Conservation (phyloP, 345 rosid genomes). For the Lumnitzera littorea region DNA sequence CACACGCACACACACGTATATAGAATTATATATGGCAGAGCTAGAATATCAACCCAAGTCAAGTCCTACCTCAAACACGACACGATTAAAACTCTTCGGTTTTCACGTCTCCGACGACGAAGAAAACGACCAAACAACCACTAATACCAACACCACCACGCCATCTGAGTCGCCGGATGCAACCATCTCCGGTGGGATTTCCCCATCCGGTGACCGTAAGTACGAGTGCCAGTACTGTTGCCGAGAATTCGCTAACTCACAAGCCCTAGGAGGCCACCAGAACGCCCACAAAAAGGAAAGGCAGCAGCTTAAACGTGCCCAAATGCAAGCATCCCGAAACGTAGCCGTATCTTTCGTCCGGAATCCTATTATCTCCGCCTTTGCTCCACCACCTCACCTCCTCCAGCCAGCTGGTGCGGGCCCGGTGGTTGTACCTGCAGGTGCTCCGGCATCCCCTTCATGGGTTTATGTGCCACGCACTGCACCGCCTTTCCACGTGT, state of each 20-base stretch:
- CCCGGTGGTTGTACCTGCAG: conserved; percentile 32
- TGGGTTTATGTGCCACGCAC: conserved; percentile 88
- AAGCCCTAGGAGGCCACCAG: conserved; percentile 79
- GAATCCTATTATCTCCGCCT: conserved; percentile 87
- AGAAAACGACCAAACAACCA: conserved; percentile 26
- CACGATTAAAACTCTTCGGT: conserved; percentile 83
- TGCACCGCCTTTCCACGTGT: conserved; percentile 63
- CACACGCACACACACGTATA: conserved; percentile 3
- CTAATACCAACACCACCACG: conserved; percentile 7
- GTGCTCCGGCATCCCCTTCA: conserved; percentile 28
- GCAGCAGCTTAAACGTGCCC: conserved; percentile 73
- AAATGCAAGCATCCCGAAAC: conserved; percentile 55
- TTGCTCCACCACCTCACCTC: conserved; percentile 77
- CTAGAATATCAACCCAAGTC: conserved; percentile 29
- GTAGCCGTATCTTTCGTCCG: conserved; percentile 56
- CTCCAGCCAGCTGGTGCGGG: conserved; percentile 35
- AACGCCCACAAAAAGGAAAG: conserved; percentile 85
- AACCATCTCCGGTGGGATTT: conserved; percentile 13
- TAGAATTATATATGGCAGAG: conserved; percentile 25
- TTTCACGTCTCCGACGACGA: conserved; percentile 70
- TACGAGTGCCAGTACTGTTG: conserved; percentile 81
- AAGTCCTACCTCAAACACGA: conserved; percentile 17
- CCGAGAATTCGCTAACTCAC: conserved; percentile 73
- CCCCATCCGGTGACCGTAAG: conserved; percentile 42
- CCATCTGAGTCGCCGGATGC: conserved; percentile 24